A percentile compares a stretch with the other conserved stretches of the same genome.
Conservation (phyloP, 805 yeast genomes). For the Pichia cephalocereana region DNA sequence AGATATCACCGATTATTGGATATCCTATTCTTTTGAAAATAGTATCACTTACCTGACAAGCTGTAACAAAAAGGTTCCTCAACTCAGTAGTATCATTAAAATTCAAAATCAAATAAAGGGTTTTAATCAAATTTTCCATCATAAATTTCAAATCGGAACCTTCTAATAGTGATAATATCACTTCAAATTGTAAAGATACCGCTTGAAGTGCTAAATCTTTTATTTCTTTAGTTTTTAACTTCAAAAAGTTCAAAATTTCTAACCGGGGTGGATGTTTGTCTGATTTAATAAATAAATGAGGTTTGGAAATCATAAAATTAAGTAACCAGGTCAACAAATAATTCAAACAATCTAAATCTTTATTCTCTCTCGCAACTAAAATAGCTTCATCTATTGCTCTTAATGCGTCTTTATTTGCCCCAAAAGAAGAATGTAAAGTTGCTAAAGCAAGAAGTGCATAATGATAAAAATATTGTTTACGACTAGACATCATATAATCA, state of each 20-base stretch:
- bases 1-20: slow-evolving; percentile 35
- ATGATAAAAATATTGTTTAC: slow-evolving; percentile 59
- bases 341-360: slow-evolving; percentile 64
- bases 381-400: slow-evolving; percentile 82
- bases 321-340: slow-evolving; percentile 68
- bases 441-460: slow-evolving; percentile 70
- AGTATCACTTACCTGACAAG: slow-evolving; percentile 34
- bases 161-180: slow-evolving; percentile 42
- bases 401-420: slow-evolving; percentile 58
- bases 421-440: slow-evolving; percentile 58
- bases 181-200: slow-evolving; percentile 58
- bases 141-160: slow-evolving; percentile 38
- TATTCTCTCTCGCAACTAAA: slow-evolving; percentile 76
- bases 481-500: slow-evolving; percentile 67
- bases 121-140: slow-evolving; percentile 49
- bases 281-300: slow-evolving; percentile 35
- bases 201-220: slow-evolving; percentile 41
- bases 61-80: slow-evolving; percentile 15
- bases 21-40: slow-evolving; percentile 48
- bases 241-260: slow-evolving; percentile 57
- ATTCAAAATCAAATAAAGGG: slow-evolving; percentile 43
- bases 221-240: slow-evolving; percentile 42
- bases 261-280: slow-evolving; percentile 39
- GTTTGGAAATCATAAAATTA: slow-evolving; percentile 59
- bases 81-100: slow-evolving; percentile 7